Evolutionary conservation across 305 asterid genomes (phyloP).

Genomic region (Striga hermonthica): DNA sequence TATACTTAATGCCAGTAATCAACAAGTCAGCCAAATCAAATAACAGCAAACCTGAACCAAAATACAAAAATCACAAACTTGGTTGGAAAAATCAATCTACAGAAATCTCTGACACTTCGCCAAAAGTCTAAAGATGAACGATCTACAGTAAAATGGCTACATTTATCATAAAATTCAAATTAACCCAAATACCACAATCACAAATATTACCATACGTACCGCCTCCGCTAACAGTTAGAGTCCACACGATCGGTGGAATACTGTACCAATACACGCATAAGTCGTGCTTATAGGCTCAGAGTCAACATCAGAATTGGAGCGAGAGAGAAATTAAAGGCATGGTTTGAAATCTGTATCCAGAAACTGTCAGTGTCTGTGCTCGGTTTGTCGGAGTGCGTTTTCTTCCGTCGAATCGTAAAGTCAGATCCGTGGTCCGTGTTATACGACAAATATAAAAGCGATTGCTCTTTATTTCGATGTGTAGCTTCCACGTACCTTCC

Average conservation of each 20-base stretch:
- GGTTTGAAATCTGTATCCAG: conserved; percentile 30
- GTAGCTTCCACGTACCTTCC: not conserved
- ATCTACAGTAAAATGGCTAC: too few relatives aligned
- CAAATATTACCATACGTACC: conserved; percentile 26
- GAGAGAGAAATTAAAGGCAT: conserved; percentile 7
- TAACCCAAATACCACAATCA: too few relatives aligned
- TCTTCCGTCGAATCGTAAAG: conserved; percentile 13
- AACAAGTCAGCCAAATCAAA: conserved; percentile 31
- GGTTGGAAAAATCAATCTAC: conserved; percentile 1
- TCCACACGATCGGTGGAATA: conserved; percentile 26
- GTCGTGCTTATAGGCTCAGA: conserved; percentile 6
- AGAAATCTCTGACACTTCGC: not conserved
- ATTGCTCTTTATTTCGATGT: conserved; percentile 25
- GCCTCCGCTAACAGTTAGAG: conserved; percentile 21
- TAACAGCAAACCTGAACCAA: conserved; percentile 16
- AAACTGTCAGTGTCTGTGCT: conserved; percentile 16
- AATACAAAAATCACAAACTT: not conserved
- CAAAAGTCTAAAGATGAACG: conserved; percentile 5
- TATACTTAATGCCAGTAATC: not conserved
- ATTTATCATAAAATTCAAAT: not conserved
- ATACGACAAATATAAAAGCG: conserved; percentile 31
- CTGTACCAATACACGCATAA: conserved; percentile 27
- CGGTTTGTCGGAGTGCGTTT: not conserved
- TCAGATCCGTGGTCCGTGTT: conserved; percentile 29
- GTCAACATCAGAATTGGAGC: conserved; percentile 15